Conservation (phyloP, 768 basidiomycete genomes). For the Calocybe cyanea region DNA sequence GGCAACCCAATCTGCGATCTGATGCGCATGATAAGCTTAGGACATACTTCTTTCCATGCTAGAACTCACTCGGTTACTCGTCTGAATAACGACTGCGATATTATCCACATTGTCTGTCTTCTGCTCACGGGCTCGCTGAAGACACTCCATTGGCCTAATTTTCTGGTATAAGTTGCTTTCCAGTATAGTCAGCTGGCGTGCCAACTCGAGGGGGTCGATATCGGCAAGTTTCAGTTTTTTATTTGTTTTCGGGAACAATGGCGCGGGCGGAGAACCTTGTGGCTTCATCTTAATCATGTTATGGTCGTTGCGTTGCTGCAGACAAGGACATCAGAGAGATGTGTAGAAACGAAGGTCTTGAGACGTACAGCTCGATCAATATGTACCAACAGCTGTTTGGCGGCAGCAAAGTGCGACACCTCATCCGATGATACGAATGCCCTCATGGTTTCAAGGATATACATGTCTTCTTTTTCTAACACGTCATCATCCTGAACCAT, state of each 20-base stretch:
- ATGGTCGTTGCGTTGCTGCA: constrained; percentile 51
- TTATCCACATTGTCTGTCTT: constrained; percentile 74
- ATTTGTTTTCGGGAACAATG: constrained; percentile 67
- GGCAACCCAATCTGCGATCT: constrained; percentile 95
- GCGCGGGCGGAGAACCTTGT: constrained; percentile 62
- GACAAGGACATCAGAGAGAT: background rate
- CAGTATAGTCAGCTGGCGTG: constrained; percentile 89
- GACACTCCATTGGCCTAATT: constrained; percentile 87
- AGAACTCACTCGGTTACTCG: constrained; percentile 72
- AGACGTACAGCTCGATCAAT: constrained; percentile 77
- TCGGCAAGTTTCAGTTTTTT: constrained; percentile 81
- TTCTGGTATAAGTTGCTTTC: constrained; percentile 84
- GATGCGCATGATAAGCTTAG: constrained; percentile 6
- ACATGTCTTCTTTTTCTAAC: constrained; percentile 82
- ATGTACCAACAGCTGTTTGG: constrained; percentile 68
- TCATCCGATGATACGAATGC: constrained; percentile 70
- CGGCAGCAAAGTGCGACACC: constrained; percentile 60
- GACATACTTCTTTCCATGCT: background rate
- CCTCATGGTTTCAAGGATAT: constrained; percentile 78
- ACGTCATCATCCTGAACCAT: constrained; percentile 85
- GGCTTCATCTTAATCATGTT: constrained; percentile 51
- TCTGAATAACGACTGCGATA: constrained; percentile 82
- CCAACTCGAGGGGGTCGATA: constrained; percentile 85
- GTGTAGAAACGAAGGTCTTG: background rate
- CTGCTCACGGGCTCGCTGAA: constrained; percentile 78